Base-by-base conservation (phyloP, 2,329 filamentous ascomycete genomes). In the Penicillium sp. region DNA sequence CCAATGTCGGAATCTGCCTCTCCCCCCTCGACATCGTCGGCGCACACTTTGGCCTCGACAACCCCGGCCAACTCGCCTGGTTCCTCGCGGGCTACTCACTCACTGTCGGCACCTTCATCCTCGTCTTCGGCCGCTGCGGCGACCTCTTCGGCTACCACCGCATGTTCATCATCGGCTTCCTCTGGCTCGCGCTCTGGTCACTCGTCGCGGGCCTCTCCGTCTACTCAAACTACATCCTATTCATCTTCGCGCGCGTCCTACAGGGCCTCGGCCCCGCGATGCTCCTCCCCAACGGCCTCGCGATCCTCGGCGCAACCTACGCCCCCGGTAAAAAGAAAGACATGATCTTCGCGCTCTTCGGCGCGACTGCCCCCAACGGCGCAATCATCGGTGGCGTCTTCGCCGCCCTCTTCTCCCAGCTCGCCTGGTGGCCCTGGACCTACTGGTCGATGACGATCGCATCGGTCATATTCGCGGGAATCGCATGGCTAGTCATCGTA, bases 271-370 rank as follows among this genome's bases (percentile, higher is more conserved):
- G 89, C 0, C 85, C 87, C 0, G 87, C 88, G 0, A 62, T 62
- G 60, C 46, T 62, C 5, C 55, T 62, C 21, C 60, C 60, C 1
- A 62, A 62, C 13, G 60, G 60, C 0, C 74, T 91, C 23, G 88
- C 87, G 2, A 79, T 91, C 13, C 73, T 91, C 0, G 88, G 87
- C 2, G 78, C 79, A 0, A 81, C 83, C 0, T 90, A 89, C 65
- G 75, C 79, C 0, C 84, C 84, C 0, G 87, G 88, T 0, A 77
- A 74, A 56, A 80, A 82, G 61, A 90, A 89, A 72, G 82, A 85
- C 52, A 84, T 90, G 76, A 81, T 85, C 0, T 89, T 91, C 65
- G 74, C 79, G 0, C 61, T 82, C 9, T 85, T 84, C 61, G 83
- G 81, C 5, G 82, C 81, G 2, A 76, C 75, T 54, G 83, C 83